Conservation (phyloP, 2,329 filamentous ascomycete species). For the Ophiostoma sp. region DNA sequence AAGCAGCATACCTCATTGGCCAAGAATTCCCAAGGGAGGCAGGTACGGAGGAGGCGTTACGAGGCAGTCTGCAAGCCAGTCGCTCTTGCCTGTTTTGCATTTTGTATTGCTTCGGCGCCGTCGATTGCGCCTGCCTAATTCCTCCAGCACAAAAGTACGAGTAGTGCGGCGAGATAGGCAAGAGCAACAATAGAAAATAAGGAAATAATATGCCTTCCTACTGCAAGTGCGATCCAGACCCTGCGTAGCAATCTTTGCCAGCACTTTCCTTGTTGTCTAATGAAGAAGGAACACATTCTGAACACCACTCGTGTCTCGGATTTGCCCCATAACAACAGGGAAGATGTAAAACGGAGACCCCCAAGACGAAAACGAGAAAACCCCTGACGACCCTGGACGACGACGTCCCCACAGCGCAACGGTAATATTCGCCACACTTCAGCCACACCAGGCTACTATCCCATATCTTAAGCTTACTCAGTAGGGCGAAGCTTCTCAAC, state of each 20-base stretch:
- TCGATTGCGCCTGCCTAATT: background rate
- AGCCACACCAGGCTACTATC: conserved; percentile 17
- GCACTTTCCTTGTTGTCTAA: background rate
- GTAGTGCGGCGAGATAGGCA: background rate
- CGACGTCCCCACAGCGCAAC: background rate
- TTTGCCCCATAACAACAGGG: background rate
- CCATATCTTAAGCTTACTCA: background rate
- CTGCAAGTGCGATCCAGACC: background rate
- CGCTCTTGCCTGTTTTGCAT: conserved; percentile 15
- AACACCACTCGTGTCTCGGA: background rate
- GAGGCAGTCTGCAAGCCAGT: conserved; percentile 4
- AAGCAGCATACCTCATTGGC: conserved; percentile 19
- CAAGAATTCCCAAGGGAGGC: conserved; percentile 2
- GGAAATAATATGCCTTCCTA: background rate
- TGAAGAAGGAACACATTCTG: background rate
- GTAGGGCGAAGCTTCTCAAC: background rate
- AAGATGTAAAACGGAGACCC: background rate
- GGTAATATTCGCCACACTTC: conserved; percentile 13
- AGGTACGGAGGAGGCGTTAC: conserved; percentile 2
- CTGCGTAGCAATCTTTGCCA: background rate
- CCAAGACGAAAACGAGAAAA: conserved; percentile 12
- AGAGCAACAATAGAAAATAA: background rate
- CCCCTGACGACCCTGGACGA: conserved; percentile 18
- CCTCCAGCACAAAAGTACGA: too few species aligned
- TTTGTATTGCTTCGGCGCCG: background rate